Evolutionary conservation across 106 monocot genomes (phyloP).

Genomic region (Dendrobium catenatum): DNA sequence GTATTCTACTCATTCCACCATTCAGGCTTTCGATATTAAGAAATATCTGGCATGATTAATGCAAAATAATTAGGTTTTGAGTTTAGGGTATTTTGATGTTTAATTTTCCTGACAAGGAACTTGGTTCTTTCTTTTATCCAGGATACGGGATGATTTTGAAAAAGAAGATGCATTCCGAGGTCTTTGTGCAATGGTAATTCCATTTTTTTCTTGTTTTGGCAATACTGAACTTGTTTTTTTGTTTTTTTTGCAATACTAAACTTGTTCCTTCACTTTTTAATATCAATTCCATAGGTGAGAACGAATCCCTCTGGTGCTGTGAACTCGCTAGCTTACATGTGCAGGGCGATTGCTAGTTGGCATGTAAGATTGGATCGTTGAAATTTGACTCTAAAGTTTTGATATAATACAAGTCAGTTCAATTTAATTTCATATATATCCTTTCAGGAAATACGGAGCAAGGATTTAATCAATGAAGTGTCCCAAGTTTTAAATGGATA

Average conservation of each 20-base stretch:
- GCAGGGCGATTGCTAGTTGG: slow-evolving; percentile 93
- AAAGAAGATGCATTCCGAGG: slow-evolving; percentile 98
- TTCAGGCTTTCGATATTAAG: neutral
- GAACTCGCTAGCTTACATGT: slow-evolving; percentile 56
- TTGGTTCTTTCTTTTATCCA: slow-evolving; percentile 12
- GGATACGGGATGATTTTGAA: slow-evolving; percentile 96
- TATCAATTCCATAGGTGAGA: slow-evolving; percentile 45
- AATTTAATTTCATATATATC: neutral
- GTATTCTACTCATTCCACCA: neutral
- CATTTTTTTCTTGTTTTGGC: neutral
- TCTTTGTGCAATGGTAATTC: slow-evolving; percentile 81
- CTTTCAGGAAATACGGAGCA: slow-evolving; percentile 78
- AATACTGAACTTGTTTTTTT: neutral
- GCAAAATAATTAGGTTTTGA: neutral
- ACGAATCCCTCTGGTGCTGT: slow-evolving; percentile 71
- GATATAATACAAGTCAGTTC: neutral
- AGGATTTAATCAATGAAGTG: slow-evolving; percentile 69
- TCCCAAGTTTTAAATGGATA: slow-evolving; percentile 82
- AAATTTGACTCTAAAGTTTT: neutral
- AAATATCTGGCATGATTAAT: neutral
- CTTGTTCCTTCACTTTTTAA: neutral
- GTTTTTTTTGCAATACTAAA: neutral
- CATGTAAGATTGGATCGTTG: slow-evolving; percentile 41
- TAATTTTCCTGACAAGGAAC: neutral
- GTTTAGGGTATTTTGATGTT: neutral